A percentile compares a stretch with the other conserved stretches of the same genome.
Evolutionary conservation across 192 early-diverging fungal species (phyloP).

Genomic region (Coemansia sp.): DNA sequence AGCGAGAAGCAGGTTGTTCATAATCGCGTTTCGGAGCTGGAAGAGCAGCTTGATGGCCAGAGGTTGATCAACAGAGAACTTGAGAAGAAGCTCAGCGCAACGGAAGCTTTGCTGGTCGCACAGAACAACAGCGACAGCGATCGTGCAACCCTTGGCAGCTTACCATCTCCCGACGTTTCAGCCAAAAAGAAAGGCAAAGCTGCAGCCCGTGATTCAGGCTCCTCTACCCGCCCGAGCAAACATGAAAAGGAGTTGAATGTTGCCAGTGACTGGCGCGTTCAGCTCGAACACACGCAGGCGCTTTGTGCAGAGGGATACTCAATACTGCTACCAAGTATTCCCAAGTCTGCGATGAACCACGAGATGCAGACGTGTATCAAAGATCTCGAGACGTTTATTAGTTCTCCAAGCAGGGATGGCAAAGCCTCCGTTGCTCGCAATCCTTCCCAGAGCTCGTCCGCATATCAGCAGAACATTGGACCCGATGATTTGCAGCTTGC

Average conservation of each 20-base stretch:
- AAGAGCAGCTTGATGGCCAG: slow-evolving; percentile 1
- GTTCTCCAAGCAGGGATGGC: not conserved
- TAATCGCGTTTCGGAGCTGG: slow-evolving; percentile 13
- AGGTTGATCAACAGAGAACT: not conserved
- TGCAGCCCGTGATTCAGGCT: not conserved
- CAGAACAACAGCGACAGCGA: not conserved
- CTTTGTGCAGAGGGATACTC: not conserved
- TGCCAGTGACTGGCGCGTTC: not conserved
- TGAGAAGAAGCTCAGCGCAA: not conserved
- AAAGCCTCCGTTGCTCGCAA: not conserved
- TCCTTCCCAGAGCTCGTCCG: not conserved
- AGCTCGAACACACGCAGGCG: not conserved
- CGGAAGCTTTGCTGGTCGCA: not conserved
- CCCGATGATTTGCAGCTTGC: not conserved
- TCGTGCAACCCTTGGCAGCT: not conserved
- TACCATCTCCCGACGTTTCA: not conserved
- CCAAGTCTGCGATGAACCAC: slow-evolving; percentile 5
- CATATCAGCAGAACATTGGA: not conserved
- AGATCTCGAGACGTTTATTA: not conserved
- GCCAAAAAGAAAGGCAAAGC: not conserved
- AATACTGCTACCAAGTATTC: not conserved
- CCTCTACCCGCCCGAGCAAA: not conserved
- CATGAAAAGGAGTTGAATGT: not conserved
- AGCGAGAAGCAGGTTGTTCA: slow-evolving; percentile 7
- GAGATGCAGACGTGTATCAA: not conserved